Evolutionary conservation across 345 rosid species (phyloP).

Genomic region (Hibiscus trionum): DNA sequence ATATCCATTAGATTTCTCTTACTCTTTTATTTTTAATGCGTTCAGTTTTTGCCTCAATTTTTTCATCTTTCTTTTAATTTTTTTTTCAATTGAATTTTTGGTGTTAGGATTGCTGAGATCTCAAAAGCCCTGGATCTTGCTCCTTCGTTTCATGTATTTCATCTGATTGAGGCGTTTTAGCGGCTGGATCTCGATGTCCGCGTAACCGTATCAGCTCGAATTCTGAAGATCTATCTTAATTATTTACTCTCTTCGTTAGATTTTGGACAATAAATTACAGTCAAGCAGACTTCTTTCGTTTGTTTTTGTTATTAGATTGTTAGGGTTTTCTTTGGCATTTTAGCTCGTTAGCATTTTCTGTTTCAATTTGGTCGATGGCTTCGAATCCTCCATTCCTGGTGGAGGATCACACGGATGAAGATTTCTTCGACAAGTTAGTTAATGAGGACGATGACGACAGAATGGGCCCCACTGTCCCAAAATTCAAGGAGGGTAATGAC

Average conservation of each 20-base stretch:
- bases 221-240: slow-evolving; percentile 8
- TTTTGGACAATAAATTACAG: neutral
- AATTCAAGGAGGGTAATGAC: slow-evolving; percentile 33
- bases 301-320: slow-evolving; percentile 9
- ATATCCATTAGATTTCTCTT: neutral
- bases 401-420: slow-evolving; percentile 99
- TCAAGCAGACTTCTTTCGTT: neutral
- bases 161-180: slow-evolving; percentile 27
- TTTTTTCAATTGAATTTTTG: slow-evolving; percentile 3
- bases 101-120: slow-evolving; percentile 17
- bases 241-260: slow-evolving; percentile 1
- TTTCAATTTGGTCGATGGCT: slow-evolving; percentile 47
- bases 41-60: neutral
- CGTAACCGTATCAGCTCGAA: slow-evolving; percentile 24
- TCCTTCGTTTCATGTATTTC: neutral
- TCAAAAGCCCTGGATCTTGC: slow-evolving; percentile 43
- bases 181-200: slow-evolving; percentile 36
- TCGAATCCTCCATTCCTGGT: slow-evolving; percentile 63
- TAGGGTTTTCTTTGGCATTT: neutral
- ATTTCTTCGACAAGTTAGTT: slow-evolving; percentile 90
- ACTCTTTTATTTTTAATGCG: neutral
- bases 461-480: slow-evolving; percentile 23
- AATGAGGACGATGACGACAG: slow-evolving; percentile 32
- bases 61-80: neutral
- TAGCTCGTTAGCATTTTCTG: slow-evolving; percentile 5